Conservation (phyloP, 1,139 yeast species). For the Scheffersomyces illinoinensis region DNA sequence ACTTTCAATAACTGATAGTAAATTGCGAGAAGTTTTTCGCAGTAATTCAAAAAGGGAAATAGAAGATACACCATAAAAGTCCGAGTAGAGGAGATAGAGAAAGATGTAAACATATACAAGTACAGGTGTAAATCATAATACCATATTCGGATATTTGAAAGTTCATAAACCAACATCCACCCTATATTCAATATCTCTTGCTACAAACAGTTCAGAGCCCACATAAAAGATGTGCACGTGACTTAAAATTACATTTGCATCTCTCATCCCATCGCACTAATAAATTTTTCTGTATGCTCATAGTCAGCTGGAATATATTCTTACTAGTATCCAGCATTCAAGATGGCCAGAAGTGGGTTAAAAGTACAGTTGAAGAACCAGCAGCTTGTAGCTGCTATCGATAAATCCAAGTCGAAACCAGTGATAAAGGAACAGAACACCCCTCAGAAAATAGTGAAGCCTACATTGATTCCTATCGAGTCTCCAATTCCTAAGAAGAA, state of each 20-base stretch:
- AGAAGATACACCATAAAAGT: not conserved
- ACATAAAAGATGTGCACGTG: not conserved
- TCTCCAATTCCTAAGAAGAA: slow-evolving; percentile 1
- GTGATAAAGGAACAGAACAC: slow-evolving; percentile 6
- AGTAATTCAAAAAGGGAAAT: not conserved
- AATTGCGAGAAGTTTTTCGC: not conserved
- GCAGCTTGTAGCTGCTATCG: slow-evolving; percentile 25
- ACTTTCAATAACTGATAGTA: slow-evolving; percentile 4
- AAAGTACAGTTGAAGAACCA: slow-evolving; percentile 38
- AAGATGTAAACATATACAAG: not conserved
- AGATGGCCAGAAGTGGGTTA: slow-evolving; percentile 36
- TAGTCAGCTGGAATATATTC: not conserved
- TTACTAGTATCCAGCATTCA: slow-evolving; percentile 1
- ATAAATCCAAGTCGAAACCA: slow-evolving; percentile 28
- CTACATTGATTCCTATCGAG: not conserved
- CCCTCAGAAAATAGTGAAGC: slow-evolving; percentile 5
- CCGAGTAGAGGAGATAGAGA: not conserved
- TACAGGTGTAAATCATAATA: too few species aligned
- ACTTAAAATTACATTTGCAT: not conserved
- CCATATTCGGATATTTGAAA: not conserved
- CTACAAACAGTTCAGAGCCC: not conserved
- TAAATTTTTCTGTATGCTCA: not conserved
- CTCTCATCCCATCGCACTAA: not conserved
- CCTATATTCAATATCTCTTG: not conserved
- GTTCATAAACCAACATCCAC: not conserved